Evolutionary conservation across 352 stramenopile genomes (phyloP).

Genomic region (Globisporangium paddicum): DNA sequence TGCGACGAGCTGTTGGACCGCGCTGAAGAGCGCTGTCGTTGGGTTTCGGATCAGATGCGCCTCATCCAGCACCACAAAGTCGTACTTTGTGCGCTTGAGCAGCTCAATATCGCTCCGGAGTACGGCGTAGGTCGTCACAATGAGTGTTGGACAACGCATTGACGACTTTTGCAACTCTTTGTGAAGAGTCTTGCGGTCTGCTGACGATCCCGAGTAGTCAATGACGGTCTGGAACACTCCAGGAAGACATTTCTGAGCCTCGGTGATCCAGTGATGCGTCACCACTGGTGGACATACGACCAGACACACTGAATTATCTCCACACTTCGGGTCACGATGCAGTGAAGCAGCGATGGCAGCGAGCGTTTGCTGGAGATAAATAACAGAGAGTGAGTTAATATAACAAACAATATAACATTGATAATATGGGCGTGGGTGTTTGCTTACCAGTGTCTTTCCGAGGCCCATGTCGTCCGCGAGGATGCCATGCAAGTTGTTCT

Average conservation of each 20-base stretch:
- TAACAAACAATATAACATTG: not conserved
- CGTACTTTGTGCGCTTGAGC: constrained; percentile 54
- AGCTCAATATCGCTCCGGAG: constrained; percentile 80
- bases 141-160: constrained; percentile 15
- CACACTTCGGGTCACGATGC: constrained; percentile 4
- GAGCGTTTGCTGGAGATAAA: constrained; percentile 67
- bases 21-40: constrained; percentile 82
- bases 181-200: constrained; percentile 36
- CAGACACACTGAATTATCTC: constrained; percentile 29
- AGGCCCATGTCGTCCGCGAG: constrained; percentile 89
- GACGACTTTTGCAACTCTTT: not conserved
- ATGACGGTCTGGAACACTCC: constrained; percentile 56
- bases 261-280: constrained; percentile 92
- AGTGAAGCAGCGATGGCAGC: constrained; percentile 68
- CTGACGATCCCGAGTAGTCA: constrained; percentile 66
- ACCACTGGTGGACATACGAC: constrained; percentile 95
- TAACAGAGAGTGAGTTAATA: too few species aligned
- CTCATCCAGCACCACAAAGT: constrained; percentile 95
- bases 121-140: constrained; percentile 85
- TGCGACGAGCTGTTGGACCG: constrained; percentile 74
- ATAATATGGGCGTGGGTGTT: not conserved
- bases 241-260: constrained; percentile 86
- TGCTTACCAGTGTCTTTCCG: constrained; percentile 87
- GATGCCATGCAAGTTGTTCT: constrained; percentile 74
- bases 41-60: constrained; percentile 97